These are phyloP conservation scores for Hygrocybe coccinea DNA, from an alignment of 768 basidiomycete genomes.

Conservation along the genomic window DNA sequence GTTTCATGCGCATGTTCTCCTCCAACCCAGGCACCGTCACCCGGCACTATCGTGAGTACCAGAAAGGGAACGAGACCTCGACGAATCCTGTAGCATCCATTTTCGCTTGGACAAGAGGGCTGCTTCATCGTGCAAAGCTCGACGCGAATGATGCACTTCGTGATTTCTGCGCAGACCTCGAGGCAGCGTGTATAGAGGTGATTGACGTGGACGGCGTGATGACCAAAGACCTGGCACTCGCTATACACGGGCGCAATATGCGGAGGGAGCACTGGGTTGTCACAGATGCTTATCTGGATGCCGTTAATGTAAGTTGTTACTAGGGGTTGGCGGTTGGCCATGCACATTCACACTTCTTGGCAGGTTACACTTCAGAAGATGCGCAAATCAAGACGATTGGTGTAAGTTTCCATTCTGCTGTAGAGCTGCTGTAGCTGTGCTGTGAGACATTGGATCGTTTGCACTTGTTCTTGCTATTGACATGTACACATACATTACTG, in stretches of 20 bases:
- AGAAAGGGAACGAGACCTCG: constrained; percentile 96
- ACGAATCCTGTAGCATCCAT: constrained; percentile 99
- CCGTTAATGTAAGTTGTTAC: constrained; percentile 65
- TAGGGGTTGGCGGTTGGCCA: neutral
- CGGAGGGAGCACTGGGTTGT: constrained; percentile 96
- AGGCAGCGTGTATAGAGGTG: constrained; percentile 83
- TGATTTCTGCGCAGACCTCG: constrained; percentile 73
- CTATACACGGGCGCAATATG: constrained; percentile 89
- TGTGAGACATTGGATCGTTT: too few species aligned
- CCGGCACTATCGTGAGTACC: constrained; percentile 93
- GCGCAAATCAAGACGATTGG: neutral
- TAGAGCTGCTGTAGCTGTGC: too few species aligned
- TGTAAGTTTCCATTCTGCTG: neutral
- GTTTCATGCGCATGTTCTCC: too few species aligned
- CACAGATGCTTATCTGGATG: constrained; percentile 90
- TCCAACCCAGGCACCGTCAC: constrained; percentile 81
- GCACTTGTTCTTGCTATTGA: too few species aligned
- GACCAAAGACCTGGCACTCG: constrained; percentile 95
- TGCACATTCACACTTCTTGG: neutral
- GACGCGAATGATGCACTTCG: constrained; percentile 74
- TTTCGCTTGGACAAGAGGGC: constrained; percentile 97
- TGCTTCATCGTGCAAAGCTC: constrained; percentile 88
- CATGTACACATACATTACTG: too few species aligned
- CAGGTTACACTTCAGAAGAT: neutral
- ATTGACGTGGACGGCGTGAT: constrained; percentile 88